A percentile compares a stretch with the other conserved stretches of the same genome.
Conservation (phyloP, 345 rosid genomes). For the Diplotaxis tenuifolia region DNA sequence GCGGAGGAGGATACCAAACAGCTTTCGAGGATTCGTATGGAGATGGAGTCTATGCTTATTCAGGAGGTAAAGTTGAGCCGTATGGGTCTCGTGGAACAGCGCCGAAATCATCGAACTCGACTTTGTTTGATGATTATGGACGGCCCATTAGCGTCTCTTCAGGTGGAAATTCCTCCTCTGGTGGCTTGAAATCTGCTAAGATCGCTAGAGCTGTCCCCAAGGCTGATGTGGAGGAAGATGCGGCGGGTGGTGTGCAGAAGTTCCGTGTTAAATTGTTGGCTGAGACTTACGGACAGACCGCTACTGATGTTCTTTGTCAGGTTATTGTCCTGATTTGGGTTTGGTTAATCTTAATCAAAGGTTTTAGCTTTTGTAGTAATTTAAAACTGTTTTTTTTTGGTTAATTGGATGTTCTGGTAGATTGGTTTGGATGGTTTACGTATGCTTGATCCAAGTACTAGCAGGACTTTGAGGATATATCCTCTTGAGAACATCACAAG, state of each 20-base stretch:
- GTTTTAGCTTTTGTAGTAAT: not conserved
- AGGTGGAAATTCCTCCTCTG: conserved; percentile 52
- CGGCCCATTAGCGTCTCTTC: conserved; percentile 65
- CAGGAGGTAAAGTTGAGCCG: conserved; percentile 83
- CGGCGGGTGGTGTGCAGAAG: conserved; percentile 84
- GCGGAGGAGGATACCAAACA: conserved; percentile 23
- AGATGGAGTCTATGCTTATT: conserved; percentile 84
- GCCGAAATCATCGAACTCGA: conserved; percentile 68
- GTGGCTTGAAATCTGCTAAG: conserved; percentile 51
- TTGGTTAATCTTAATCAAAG: not conserved
- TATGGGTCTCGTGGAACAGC: conserved; percentile 94
- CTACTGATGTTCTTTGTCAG: conserved; percentile 95
- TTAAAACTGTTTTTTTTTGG: not conserved
- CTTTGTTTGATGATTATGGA: conserved; percentile 90
- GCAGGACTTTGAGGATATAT: conserved; percentile 87
- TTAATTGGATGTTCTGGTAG: conserved; percentile 40
- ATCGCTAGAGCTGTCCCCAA: conserved; percentile 90
- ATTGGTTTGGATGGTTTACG: conserved; percentile 97
- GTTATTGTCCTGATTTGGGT: conserved; percentile 32
- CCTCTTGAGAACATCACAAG: conserved; percentile 89
- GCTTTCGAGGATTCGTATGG: conserved; percentile 60
- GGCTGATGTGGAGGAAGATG: conserved; percentile 79
- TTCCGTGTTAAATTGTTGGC: conserved; percentile 88
- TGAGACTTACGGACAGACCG: conserved; percentile 79
- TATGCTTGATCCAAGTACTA: conserved; percentile 90